Conservation (phyloP, 768 basidiomycete genomes). For the Tricholomella constricta region DNA sequence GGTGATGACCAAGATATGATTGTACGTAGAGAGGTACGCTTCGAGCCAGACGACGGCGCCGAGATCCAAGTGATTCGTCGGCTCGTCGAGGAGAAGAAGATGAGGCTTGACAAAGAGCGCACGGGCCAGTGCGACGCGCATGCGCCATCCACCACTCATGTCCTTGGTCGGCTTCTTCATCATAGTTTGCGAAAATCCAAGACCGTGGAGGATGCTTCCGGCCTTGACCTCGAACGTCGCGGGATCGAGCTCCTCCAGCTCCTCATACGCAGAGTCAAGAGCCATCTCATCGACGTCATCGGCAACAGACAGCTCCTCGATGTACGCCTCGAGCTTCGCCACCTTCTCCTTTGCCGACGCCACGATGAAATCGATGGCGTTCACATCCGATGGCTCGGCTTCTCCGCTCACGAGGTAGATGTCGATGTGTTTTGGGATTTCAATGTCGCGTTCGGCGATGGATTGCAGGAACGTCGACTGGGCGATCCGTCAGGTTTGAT, state of each 20-base stretch:
- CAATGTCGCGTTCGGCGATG: constrained; percentile 92
- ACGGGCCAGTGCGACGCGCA: constrained; percentile 96
- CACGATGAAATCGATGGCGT: constrained; percentile 97
- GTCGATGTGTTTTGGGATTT: constrained; percentile 93
- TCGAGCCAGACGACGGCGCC: constrained; percentile 99
- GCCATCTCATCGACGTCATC: constrained; percentile 88
- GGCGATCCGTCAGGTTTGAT: background rate
- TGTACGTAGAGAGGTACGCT: constrained; percentile 96
- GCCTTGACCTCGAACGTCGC: constrained; percentile 95
- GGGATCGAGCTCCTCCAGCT: constrained; percentile 96
- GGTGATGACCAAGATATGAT: constrained; percentile 97
- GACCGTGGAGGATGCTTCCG: constrained; percentile 93
- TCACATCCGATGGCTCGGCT: constrained; percentile 92
- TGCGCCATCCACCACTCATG: constrained; percentile 99
- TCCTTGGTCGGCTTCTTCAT: constrained; percentile 97
- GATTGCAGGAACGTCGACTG: constrained; percentile 97
- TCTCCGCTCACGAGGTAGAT: constrained; percentile 97
- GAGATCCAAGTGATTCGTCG: constrained; percentile 91
- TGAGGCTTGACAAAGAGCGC: constrained; percentile 98
- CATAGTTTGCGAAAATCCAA: constrained; percentile 89
- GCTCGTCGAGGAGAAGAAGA: constrained; percentile 90
- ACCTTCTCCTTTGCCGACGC: constrained; percentile 92
- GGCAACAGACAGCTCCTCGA: constrained; percentile 90
- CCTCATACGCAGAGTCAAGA: constrained; percentile 89
- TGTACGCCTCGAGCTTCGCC: constrained; percentile 87